These are phyloP conservation scores for Solanum hybrid DNA, from an alignment of 305 asterid genomes.

Conservation along the genomic window DNA sequence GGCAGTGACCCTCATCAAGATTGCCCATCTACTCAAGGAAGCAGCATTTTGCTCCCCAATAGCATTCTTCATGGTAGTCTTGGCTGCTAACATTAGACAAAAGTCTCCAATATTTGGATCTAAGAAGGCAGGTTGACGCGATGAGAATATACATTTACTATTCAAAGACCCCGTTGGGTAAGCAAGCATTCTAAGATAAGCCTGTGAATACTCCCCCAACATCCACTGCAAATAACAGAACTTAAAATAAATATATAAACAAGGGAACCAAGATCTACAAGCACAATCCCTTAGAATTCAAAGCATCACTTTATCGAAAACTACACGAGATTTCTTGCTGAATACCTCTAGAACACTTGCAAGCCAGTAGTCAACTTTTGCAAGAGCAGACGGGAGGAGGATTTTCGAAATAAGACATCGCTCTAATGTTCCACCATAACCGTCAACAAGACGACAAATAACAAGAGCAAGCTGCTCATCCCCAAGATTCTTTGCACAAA, in stretches of 20 bases:
- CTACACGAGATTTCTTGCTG: conserved; percentile 6
- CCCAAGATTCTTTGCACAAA: conserved; percentile 91
- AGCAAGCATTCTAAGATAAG: conserved; percentile 68
- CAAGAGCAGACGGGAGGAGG: conserved; percentile 85
- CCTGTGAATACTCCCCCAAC: conserved; percentile 64
- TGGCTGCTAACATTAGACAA: conserved; percentile 80
- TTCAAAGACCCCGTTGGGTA: conserved; percentile 30
- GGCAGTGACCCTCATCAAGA: conserved; percentile 65
- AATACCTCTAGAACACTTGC: conserved; percentile 85
- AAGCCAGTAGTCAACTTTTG: conserved; percentile 76
- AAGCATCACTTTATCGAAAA: conserved; percentile 3
- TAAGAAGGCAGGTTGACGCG: conserved; percentile 53
- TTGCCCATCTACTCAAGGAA: conserved; percentile 62
- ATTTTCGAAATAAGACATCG: conserved; percentile 51
- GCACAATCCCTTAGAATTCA: conserved; percentile 6
- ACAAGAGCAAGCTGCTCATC: conserved; percentile 98
- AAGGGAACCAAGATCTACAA: not conserved
- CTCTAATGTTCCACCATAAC: conserved; percentile 73
- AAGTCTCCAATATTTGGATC: conserved; percentile 88
- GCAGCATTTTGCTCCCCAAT: conserved; percentile 79
- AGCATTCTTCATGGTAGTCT: conserved; percentile 74
- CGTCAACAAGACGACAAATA: conserved; percentile 90
- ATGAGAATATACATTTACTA: conserved; percentile 37
- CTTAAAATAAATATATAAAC: conserved; percentile 5
- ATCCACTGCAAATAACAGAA: conserved; percentile 60